A percentile compares a stretch with the other conserved stretches of the same genome.
phyloP scores from a whole-genome alignment of 139 green algal genomes.

The Auxenochlorella pyrenoidosa region DNA sequence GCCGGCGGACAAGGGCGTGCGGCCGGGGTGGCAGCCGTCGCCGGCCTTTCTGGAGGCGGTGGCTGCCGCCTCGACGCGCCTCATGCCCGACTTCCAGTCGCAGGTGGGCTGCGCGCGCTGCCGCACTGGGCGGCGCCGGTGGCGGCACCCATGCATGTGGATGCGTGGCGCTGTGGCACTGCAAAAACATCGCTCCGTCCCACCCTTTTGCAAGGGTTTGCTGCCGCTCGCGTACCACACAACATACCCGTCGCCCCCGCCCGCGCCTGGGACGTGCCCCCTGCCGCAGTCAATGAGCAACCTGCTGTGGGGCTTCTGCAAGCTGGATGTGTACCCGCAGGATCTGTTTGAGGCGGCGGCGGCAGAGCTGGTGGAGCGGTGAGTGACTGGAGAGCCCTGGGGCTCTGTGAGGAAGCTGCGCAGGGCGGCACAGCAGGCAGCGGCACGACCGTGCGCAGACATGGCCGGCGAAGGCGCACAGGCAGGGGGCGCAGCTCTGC shows the following conservation, averaged over 20 bases:
- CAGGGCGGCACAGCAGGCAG: neutral
- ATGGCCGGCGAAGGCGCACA: too few species aligned
- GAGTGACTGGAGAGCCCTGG: neutral
- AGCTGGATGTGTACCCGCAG: slow-evolving; percentile 49
- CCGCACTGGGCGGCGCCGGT: neutral
- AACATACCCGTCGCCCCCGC: neutral
- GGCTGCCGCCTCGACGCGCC: slow-evolving; percentile 1
- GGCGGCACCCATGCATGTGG: too few species aligned
- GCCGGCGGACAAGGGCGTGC: neutral
- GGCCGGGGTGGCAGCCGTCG: slow-evolving; percentile 32
- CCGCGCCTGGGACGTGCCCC: neutral
- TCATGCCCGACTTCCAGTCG: slow-evolving; percentile 38
- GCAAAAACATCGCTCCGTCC: too few species aligned
- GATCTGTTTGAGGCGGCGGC: slow-evolving; percentile 44
- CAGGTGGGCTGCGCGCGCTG: neutral
- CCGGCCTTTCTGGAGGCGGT: slow-evolving; percentile 38
- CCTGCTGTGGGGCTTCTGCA: slow-evolving; percentile 52
- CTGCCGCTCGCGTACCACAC: too few species aligned
- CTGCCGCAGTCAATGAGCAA: slow-evolving; percentile 55
- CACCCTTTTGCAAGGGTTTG: too few species aligned
- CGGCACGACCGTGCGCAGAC: too few species aligned
- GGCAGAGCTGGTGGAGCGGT: slow-evolving; percentile 29
- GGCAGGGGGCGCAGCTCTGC: neutral
- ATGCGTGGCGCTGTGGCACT: too few species aligned
- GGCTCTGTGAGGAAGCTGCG: too few species aligned